phyloP scores from a whole-genome alignment of 164 flowering plant genomes.

The Brasenia schreberi region DNA sequence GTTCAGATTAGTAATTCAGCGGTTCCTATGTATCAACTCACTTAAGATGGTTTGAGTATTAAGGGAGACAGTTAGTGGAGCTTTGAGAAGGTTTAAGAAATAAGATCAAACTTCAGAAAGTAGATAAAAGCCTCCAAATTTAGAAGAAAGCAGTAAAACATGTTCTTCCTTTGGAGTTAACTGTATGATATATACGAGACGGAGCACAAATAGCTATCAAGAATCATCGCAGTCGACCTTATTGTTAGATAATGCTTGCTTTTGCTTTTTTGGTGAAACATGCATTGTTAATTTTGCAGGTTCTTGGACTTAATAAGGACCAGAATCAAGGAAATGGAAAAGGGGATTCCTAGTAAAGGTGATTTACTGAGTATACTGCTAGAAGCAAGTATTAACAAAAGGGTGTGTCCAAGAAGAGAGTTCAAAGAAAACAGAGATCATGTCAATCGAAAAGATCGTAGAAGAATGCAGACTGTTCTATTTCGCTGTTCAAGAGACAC shows the following conservation, averaged over 20 bases:
- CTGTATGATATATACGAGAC: too few relatives aligned
- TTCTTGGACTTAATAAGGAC: slow-evolving; percentile 6
- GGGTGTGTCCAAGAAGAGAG: not conserved
- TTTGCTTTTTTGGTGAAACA: too few relatives aligned
- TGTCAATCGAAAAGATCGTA: slow-evolving; percentile 33
- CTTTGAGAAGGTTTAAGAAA: too few relatives aligned
- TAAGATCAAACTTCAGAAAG: too few relatives aligned
- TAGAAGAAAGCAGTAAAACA: too few relatives aligned
- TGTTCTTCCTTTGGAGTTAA: too few relatives aligned
- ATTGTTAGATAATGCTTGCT: too few relatives aligned
- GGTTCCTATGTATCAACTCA: not conserved
- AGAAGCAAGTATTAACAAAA: slow-evolving; percentile 6
- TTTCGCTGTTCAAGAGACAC: slow-evolving; percentile 49
- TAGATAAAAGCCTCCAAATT: too few relatives aligned
- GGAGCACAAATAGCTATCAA: too few relatives aligned
- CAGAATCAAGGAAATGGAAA: slow-evolving; percentile 5
- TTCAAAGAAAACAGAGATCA: slow-evolving; percentile 3
- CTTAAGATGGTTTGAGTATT: not conserved
- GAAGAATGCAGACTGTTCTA: slow-evolving; percentile 48
- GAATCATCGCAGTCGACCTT: too few relatives aligned
- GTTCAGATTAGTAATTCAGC: not conserved
- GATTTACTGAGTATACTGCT: slow-evolving; percentile 9
- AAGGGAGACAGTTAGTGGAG: too few relatives aligned
- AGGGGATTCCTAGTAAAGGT: slow-evolving; percentile 1
- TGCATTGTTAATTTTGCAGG: not conserved